A percentile compares a stretch with the other conserved stretches of the same genome.
Conservation (phyloP, 1,284 basidiomycete species). For the Marasmius fiardii region DNA sequence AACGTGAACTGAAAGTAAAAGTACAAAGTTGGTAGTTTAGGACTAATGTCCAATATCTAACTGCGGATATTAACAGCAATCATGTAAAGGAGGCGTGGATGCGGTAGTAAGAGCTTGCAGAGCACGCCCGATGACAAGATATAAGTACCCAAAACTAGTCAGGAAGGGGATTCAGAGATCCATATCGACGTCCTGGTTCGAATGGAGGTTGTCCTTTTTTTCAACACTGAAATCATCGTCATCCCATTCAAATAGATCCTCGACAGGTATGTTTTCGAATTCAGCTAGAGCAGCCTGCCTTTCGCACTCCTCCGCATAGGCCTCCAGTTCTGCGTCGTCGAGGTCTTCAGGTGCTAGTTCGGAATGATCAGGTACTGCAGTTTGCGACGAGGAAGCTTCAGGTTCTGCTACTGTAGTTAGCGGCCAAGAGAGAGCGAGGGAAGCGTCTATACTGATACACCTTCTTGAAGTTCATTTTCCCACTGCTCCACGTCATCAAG, state of each 20-base stretch:
- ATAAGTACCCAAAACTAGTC: too few species aligned
- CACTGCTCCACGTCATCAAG: slow-evolving; percentile 9
- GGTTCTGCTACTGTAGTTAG: neutral
- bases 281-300: slow-evolving; percentile 40
- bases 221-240: slow-evolving; percentile 23
- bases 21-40: too few species aligned
- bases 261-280: slow-evolving; percentile 45
- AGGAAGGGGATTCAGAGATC: too few species aligned
- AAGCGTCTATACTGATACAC: neutral
- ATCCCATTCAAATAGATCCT: slow-evolving; percentile 32
- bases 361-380: slow-evolving; percentile 13
- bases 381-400: neutral
- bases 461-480: slow-evolving; percentile 9
- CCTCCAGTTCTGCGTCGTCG: slow-evolving; percentile 55
- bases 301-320: slow-evolving; percentile 52
- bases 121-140: too few species aligned
- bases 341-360: slow-evolving; percentile 40
- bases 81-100: too few species aligned
- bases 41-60: too few species aligned
- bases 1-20: too few species aligned
- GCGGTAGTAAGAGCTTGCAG: too few species aligned
- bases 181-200: too few species aligned
- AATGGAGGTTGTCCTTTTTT: too few species aligned
- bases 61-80: too few species aligned
- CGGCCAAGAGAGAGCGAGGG: neutral